Conservation (phyloP, 2,329 filamentous ascomycete genomes). For the Penicillium sp. region DNA sequence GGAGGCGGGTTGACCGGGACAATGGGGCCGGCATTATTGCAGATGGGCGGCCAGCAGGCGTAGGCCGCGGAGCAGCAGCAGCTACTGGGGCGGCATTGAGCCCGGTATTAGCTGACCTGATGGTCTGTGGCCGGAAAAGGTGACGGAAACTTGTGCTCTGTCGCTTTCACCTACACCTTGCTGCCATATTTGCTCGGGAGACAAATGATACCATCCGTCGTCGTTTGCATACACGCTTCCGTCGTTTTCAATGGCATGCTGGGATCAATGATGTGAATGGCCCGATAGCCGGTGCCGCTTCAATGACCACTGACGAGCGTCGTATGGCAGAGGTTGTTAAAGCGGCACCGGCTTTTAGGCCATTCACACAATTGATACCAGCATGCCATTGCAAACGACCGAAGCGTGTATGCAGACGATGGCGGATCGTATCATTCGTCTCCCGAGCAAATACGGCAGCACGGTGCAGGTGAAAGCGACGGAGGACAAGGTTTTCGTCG, state of each 20-base stretch:
- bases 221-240: constrained; percentile 39
- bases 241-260: constrained; percentile 46
- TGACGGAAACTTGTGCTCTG: too few species aligned
- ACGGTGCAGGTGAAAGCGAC: constrained; percentile 40
- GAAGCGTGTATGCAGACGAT: constrained; percentile 38
- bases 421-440: constrained; percentile 27
- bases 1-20: too few species aligned
- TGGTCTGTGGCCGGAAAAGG: too few species aligned
- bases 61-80: too few species aligned
- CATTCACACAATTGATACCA: constrained; percentile 45
- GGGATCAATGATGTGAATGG: too few species aligned
- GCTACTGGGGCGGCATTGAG: too few species aligned
- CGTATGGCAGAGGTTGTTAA: constrained; percentile 52
- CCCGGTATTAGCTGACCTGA: too few species aligned
- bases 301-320: too few species aligned
- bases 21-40: too few species aligned
- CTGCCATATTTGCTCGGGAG: constrained; percentile 22
- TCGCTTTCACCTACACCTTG: constrained; percentile 42
- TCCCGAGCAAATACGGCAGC: constrained; percentile 20
- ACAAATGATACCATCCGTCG: constrained; percentile 28
- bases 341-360: constrained; percentile 48
- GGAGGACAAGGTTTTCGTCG: too few species aligned
- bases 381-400: constrained; percentile 46
- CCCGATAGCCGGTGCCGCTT: too few species aligned
- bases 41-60: too few species aligned